Percentiles rank a stretch among this genome's conserved stretches.
Conservation (phyloP, 345 rosid species). For the Durio zibethinus region DNA sequence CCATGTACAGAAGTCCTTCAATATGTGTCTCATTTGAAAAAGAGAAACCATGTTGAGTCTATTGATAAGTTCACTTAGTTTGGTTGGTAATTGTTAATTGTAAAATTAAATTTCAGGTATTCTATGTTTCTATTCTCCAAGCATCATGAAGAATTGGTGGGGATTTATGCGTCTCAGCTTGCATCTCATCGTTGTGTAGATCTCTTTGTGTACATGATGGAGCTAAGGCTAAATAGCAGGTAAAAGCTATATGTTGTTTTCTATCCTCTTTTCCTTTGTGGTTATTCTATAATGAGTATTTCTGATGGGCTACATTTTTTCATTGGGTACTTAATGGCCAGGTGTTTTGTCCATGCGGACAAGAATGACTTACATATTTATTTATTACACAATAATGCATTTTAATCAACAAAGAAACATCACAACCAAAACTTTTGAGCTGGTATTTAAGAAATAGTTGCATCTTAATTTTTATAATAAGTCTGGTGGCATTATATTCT, state of each 20-base stretch:
- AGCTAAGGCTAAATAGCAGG: constrained; percentile 87
- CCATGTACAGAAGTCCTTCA: neutral
- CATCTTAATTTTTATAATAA: neutral
- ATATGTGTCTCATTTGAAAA: neutral
- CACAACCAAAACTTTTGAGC: neutral
- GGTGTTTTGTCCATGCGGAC: neutral
- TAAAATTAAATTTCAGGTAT: constrained; percentile 60
- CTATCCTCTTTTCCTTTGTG: neutral
- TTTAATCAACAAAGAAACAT: neutral
- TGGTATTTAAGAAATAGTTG: neutral
- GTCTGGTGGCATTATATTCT: neutral
- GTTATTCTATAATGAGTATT: neutral
- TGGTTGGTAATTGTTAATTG: constrained; percentile 22
- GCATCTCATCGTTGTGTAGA: constrained; percentile 88
- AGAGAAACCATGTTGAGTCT: neutral
- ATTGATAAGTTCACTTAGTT: neutral
- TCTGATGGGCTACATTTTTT: neutral
- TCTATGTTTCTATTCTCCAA: constrained; percentile 91
- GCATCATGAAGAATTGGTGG: constrained; percentile 93
- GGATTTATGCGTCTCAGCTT: constrained; percentile 97
- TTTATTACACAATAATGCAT: neutral
- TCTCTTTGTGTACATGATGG: constrained; percentile 99
- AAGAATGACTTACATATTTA: neutral
- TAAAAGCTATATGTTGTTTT: constrained; percentile 10
- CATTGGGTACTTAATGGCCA: neutral